Conservation (phyloP, 129 eudicot species). For the Artemisia annua region DNA sequence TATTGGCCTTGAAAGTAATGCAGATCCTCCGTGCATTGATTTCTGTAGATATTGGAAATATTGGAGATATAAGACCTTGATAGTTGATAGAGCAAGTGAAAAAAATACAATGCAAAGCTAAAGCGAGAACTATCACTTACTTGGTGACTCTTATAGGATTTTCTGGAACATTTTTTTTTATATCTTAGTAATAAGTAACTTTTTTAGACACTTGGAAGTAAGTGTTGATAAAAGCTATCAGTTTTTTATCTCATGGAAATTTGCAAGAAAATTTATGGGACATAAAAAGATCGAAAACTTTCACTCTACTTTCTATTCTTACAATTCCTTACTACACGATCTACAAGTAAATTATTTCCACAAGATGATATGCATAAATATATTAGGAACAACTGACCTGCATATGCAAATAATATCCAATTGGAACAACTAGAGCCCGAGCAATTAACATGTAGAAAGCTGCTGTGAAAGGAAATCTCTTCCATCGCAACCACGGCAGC, state of each 20-base stretch:
- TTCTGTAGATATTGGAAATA: constrained; percentile 1
- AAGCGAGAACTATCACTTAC: no score
- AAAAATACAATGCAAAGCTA: not conserved
- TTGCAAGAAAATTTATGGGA: no score
- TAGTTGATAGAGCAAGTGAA: not conserved
- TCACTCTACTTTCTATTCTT: no score
- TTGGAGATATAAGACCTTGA: not conserved
- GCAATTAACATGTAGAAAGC: constrained; percentile 30
- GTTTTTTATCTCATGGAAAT: no score
- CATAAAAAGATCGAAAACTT: no score
- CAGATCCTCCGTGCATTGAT: constrained; percentile 9
- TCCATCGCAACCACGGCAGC: constrained; percentile 29
- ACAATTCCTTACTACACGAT: no score
- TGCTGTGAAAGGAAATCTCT: constrained; percentile 35
- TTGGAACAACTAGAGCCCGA: constrained; percentile 24
- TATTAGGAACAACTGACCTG: constrained; percentile 14
- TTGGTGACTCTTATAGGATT: no score
- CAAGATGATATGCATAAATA: not conserved
- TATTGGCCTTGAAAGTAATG: constrained; percentile 26
- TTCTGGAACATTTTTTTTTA: no score
- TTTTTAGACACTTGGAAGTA: no score
- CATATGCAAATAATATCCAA: constrained; percentile 35
- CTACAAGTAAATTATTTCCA: not conserved
- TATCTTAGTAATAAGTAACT: no score
- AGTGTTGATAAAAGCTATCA: no score